phyloP scores from a whole-genome alignment of 768 basidiomycete genomes.

The Boletus tomentosulus region DNA sequence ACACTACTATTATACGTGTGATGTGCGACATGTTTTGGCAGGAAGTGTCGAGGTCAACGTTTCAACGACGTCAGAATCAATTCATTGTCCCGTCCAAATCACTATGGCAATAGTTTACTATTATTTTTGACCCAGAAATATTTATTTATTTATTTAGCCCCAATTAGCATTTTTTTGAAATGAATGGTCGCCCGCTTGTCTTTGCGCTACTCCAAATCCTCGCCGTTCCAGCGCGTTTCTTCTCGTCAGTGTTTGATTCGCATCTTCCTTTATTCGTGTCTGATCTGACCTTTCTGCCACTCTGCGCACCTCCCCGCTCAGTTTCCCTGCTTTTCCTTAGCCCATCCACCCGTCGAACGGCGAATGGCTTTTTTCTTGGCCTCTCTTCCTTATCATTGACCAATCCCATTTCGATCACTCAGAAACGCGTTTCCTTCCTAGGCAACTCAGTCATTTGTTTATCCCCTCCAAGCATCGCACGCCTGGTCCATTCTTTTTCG shows the following conservation, averaged over 20 bases:
- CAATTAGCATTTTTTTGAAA: background rate
- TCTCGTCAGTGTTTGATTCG: background rate
- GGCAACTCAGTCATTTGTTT: conserved; percentile 1
- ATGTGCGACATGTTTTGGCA: background rate
- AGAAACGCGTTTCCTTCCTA: conserved; percentile 2
- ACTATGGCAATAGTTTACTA: background rate
- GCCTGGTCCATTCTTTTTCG: conserved; percentile 14
- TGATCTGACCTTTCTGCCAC: background rate
- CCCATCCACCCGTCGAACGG: conserved; percentile 4
- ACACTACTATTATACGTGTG: too few relatives aligned
- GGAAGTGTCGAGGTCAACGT: background rate
- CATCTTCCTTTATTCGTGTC: background rate
- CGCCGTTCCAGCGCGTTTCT: background rate
- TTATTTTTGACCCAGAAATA: background rate
- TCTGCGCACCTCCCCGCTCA: background rate
- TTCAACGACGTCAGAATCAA: background rate
- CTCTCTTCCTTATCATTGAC: conserved; percentile 9
- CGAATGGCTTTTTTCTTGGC: conserved; percentile 22
- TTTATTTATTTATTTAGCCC: background rate
- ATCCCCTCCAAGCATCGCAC: background rate
- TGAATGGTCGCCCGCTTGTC: background rate
- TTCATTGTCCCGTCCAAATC: background rate
- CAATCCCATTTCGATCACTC: conserved; percentile 12
- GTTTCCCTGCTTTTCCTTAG: background rate
- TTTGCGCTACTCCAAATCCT: background rate